These are phyloP conservation scores for Bruguiera hainesii DNA, from an alignment of 441 rosid genomes.

Conservation along the genomic window DNA sequence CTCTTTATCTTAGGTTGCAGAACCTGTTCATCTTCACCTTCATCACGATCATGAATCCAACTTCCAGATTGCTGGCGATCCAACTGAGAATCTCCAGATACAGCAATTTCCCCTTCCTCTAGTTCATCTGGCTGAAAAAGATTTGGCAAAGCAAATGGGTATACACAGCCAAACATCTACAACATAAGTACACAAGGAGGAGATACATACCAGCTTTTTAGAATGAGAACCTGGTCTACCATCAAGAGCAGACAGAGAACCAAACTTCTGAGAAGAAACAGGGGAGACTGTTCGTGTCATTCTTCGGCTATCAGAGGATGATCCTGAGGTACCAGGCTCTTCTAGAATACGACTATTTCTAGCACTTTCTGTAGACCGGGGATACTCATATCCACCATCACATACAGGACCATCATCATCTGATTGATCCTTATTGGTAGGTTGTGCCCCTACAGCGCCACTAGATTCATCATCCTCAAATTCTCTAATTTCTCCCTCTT, in stretches of 20 bases:
- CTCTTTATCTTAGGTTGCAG: slow-evolving; percentile 94
- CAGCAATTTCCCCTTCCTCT: slow-evolving; percentile 97
- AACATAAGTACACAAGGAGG: slow-evolving; percentile 20
- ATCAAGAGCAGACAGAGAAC: slow-evolving; percentile 95
- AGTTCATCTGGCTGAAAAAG: slow-evolving; percentile 76
- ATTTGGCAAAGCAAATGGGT: slow-evolving; percentile 24
- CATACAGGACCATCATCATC: slow-evolving; percentile 69
- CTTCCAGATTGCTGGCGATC: slow-evolving; percentile 95
- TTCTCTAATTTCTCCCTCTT: slow-evolving; percentile 83
- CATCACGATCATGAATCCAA: slow-evolving; percentile 93
- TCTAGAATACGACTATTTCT: slow-evolving; percentile 50
- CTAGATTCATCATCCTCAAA: slow-evolving; percentile 82
- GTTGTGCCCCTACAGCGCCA: slow-evolving; percentile 61
- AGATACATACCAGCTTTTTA: slow-evolving; percentile 67
- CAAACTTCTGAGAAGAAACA: slow-evolving; percentile 89
- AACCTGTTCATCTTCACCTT: slow-evolving; percentile 99
- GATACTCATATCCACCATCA: slow-evolving; percentile 54
- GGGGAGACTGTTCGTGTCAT: slow-evolving; percentile 70
- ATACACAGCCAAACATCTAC: slow-evolving; percentile 12
- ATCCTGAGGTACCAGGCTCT: slow-evolving; percentile 86
- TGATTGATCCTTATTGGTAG: slow-evolving; percentile 62
- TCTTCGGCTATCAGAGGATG: slow-evolving; percentile 79
- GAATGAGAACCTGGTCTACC: slow-evolving; percentile 83
- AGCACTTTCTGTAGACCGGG: slow-evolving; percentile 47
- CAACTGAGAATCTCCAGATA: slow-evolving; percentile 90